A percentile compares a stretch with the other conserved stretches of the same genome.
These are phyloP conservation scores for Seiridium unicorne DNA, from an alignment of 2,329 filamentous ascomycete genomes.

Conservation along the genomic window DNA sequence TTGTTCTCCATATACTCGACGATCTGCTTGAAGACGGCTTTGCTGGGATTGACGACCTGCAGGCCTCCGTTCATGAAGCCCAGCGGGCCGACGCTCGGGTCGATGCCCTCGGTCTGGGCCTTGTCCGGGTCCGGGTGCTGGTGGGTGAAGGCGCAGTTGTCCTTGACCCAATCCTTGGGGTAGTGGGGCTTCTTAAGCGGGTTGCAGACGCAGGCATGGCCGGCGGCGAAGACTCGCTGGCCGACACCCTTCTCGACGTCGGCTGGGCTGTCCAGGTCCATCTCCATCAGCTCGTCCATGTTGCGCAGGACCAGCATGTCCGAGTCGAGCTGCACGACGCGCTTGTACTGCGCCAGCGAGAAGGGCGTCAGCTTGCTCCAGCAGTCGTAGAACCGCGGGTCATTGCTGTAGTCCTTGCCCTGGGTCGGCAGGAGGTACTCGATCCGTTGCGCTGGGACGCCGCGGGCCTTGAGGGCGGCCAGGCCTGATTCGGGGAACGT, in stretches of 20 bases:
- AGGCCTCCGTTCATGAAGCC: constrained; percentile 57
- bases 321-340: constrained; percentile 81
- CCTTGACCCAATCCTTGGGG: constrained; percentile 64
- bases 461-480: constrained; percentile 64
- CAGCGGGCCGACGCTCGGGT: constrained; percentile 44
- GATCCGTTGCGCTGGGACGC: constrained; percentile 68
- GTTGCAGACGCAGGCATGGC: constrained; percentile 85
- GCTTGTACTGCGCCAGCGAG: constrained; percentile 70
- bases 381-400: constrained; percentile 85
- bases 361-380: constrained; percentile 87
- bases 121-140: constrained; percentile 46
- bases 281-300: constrained; percentile 92
- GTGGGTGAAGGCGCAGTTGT: constrained; percentile 57
- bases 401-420: constrained; percentile 67
- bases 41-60: constrained; percentile 54
- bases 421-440: constrained; percentile 68
- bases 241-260: constrained; percentile 36
- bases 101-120: constrained; percentile 44
- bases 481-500: constrained; percentile 68
- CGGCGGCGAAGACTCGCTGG: constrained; percentile 73
- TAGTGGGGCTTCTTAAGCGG: constrained; percentile 77
- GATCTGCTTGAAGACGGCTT: constrained; percentile 47
- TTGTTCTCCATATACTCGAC: constrained; percentile 46
- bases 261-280: constrained; percentile 62
- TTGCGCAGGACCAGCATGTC: constrained; percentile 83